Evolutionary conservation across 345 rosid species (phyloP), one percentile per base, ranked within the genome.

Genomic region (Acer campestre): DNA sequence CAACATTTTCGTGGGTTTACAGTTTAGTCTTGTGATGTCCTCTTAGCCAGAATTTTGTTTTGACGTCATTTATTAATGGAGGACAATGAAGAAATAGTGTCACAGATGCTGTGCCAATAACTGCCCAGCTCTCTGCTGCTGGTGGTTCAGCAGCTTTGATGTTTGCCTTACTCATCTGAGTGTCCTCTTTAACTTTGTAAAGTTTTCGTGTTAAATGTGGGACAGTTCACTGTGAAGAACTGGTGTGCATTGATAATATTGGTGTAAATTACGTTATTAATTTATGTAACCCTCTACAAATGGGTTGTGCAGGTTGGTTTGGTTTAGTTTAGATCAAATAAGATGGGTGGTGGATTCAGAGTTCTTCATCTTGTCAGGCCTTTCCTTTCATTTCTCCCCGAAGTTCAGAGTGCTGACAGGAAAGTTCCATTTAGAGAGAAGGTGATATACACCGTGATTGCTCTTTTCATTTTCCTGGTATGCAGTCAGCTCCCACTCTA

Each of bases 401-500:
- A 91, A 72, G 95, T 91, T 16, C 95, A 91, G 82, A 89, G 85
- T 55, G 95, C 93, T 55, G 95, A 91, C 51, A 83, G 93, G 79
- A 89, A 91, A 78, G 80, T 91, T 18, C 95, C 95, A 18, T 91
- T 89, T 68, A 83, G 95, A 4, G 95, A 89, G 90, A 91, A 91
- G 81, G 93, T 91, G 35, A 91, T 91, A 17, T 91, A 91, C 82
- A 91, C 95, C 0, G 95, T 91, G 42, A 89, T 91, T 71, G 84
- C 93, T 22, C 92, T 91, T 76, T 91, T 91, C 87, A 89, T 91
- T 29, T 91, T 91, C 86, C 66, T 91, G 74, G 95, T 91, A 0
- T 91, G 95, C 77, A 91, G 95, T 81, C 95, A 89, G 85, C 95
- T 91, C 7, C 94, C 94, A 18, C 85, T 90, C 16, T 90, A 90